These are phyloP conservation scores for Austropuccinia psidii DNA, from an alignment of 1,284 basidiomycete species.

Conservation along the genomic window DNA sequence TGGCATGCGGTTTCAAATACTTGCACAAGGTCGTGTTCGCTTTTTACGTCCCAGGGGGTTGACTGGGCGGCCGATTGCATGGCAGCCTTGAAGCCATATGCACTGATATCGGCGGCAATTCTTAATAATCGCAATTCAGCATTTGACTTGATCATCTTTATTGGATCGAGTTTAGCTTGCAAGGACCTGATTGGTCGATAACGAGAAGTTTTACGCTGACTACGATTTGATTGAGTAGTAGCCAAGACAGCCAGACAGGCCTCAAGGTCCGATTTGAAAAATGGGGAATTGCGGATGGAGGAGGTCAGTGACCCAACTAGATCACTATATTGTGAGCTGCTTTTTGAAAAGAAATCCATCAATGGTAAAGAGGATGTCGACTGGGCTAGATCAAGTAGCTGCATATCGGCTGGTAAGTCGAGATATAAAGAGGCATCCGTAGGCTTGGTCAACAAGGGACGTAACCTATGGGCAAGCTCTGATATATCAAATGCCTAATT, in stretches of 20 bases:
- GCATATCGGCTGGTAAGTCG: constrained; percentile 18
- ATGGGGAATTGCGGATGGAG: not conserved
- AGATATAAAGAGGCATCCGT: constrained; percentile 16
- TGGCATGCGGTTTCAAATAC: constrained; percentile 77
- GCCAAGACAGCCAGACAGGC: constrained; percentile 36
- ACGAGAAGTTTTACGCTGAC: constrained; percentile 2
- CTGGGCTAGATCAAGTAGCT: constrained; percentile 49
- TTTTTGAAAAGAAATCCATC: constrained; percentile 14
- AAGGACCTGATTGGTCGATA: constrained; percentile 22
- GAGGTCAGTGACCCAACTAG: constrained; percentile 1
- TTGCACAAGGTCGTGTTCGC: constrained; percentile 68
- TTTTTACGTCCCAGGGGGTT: constrained; percentile 53
- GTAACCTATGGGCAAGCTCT: constrained; percentile 10
- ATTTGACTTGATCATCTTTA: constrained; percentile 64
- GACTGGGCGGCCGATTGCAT: constrained; percentile 64
- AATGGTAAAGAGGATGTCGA: constrained; percentile 40
- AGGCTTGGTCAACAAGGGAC: constrained; percentile 7
- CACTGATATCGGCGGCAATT: constrained; percentile 66
- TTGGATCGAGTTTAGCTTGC: constrained; percentile 53
- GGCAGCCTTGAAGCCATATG: constrained; percentile 61
- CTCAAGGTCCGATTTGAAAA: not conserved
- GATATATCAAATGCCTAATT: constrained; percentile 11
- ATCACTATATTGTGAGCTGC: constrained; percentile 14
- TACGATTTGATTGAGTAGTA: not conserved
- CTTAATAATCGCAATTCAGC: constrained; percentile 65